These are phyloP conservation scores for Apiotrichum veenhuisii DNA, from an alignment of 1,284 basidiomycete genomes.

Conservation along the genomic window DNA sequence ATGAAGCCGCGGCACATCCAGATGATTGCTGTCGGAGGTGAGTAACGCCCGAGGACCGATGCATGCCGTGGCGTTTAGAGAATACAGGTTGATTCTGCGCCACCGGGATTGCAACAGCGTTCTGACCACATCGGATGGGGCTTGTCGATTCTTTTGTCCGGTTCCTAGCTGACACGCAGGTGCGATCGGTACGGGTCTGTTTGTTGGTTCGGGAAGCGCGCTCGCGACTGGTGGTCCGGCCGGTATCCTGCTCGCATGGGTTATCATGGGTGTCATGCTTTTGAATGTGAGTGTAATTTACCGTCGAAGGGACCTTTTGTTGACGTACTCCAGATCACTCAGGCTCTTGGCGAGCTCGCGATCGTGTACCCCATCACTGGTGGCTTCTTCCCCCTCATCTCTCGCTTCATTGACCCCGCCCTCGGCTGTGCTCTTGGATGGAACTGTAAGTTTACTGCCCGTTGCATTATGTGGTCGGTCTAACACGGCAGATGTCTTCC, in stretches of 20 bases:
- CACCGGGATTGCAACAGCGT: too few relatives aligned
- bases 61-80: conserved; percentile 43
- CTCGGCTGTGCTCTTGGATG: conserved; percentile 48
- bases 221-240: conserved; percentile 53
- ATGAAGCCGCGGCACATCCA: conserved; percentile 49
- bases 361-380: conserved; percentile 52
- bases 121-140: too few relatives aligned
- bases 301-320: neutral
- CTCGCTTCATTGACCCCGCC: conserved; percentile 42
- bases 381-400: conserved; percentile 51
- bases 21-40: conserved; percentile 52
- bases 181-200: conserved; percentile 5
- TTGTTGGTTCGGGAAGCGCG: conserved; percentile 52
- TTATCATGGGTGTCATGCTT: conserved; percentile 33
- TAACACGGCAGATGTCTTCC: conserved; percentile 32
- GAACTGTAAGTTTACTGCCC: conserved; percentile 36
- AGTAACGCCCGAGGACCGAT: neutral
- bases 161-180: neutral
- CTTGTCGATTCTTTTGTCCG: too few relatives aligned
- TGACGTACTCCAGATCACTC: conserved; percentile 30
- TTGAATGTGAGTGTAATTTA: conserved; percentile 9
- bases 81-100: conserved; percentile 15
- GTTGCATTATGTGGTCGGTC: conserved; percentile 27
- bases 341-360: conserved; percentile 52
- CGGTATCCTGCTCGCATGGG: conserved; percentile 50